phyloP scores from a whole-genome alignment of 345 rosid species.

The Citropsis articulata region DNA sequence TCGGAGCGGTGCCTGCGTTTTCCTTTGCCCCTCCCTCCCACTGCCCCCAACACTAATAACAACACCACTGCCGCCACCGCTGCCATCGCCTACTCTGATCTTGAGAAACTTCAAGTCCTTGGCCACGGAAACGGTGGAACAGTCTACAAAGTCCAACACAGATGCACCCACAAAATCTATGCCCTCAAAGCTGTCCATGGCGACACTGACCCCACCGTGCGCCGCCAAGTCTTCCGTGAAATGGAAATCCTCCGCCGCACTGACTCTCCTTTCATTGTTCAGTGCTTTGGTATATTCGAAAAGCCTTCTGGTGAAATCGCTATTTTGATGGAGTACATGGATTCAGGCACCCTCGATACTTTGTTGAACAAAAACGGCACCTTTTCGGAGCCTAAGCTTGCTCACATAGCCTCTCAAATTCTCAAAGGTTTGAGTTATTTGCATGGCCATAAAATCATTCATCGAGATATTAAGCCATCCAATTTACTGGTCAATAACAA shows the following conservation, averaged over 20 bases:
- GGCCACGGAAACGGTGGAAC: conserved; percentile 89
- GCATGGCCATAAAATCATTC: conserved; percentile 67
- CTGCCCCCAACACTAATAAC: conserved; percentile 14
- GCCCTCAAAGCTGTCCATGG: conserved; percentile 69
- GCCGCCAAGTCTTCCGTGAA: conserved; percentile 66
- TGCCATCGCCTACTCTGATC: conserved; percentile 38
- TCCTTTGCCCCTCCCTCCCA: conserved; percentile 52
- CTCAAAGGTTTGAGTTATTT: conserved; percentile 61
- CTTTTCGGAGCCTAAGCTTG: conserved; percentile 48
- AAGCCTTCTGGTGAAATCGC: conserved; percentile 66
- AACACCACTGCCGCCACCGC: neutral
- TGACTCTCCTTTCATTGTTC: conserved; percentile 61
- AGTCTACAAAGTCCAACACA: conserved; percentile 69
- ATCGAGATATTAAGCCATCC: conserved; percentile 83
- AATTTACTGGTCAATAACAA: conserved; percentile 53
- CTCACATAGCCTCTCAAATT: conserved; percentile 57
- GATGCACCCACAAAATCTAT: conserved; percentile 46
- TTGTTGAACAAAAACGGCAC: conserved; percentile 36
- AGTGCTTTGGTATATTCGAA: conserved; percentile 56
- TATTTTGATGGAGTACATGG: conserved; percentile 84
- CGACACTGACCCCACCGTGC: conserved; percentile 55
- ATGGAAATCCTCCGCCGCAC: conserved; percentile 80
- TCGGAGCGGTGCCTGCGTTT: conserved; percentile 52
- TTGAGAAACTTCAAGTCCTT: conserved; percentile 63
- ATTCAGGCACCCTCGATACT: conserved; percentile 64